Base-by-base conservation (phyloP, 352 stramenopile genomes). In the Phytopythium delawarense region DNA sequence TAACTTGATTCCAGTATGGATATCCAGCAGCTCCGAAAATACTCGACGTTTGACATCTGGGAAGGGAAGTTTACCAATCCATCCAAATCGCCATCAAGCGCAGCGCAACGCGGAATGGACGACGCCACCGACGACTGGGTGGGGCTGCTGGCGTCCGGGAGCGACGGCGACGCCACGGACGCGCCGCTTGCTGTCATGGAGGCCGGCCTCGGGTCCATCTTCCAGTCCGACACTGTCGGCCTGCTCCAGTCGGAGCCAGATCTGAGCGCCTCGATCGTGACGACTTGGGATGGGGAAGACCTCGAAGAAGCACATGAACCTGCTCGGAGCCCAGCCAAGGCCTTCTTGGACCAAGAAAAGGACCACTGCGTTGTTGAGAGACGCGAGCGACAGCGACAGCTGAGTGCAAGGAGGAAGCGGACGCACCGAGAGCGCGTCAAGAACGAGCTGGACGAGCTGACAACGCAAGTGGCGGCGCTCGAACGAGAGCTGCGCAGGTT, bases 351-450 rank as follows among this genome's bases (percentile, higher is more conserved):
- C 35, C 35, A 40, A 16, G 35, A 40, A 11, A 40, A 40, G 5
- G 35, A 40, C 8, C 1, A 15, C 35, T 4, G 12, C 8, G 5
- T 7, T 40, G 23, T 6, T 15, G 37, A 23, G 23, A 51, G 28
- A 39, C n/a, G 7, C 2, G 54, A 50, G 39, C 35, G 54, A 0
- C 35, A 51, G 21, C 54, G 54, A 8, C 21, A 8, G 54, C 39
- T 60, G 11, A 60, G 54, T 25, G 54, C 54, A 4, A 49, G 16
- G 15, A 12, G 54, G 12, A 60, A 60, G 54, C 54, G 39, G n/a
- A 25, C 28, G 21, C 54, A 60, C 25, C 54, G 54, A 1, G 37
- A 37, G 54, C 54, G 54, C 35, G n/a, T 46, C 35, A 46, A 49
- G 21, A 23, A 20, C 13, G 54, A 60, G 39, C 18, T 51, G 34